Evolutionary conservation across 2,329 filamentous ascomycete genomes (phyloP), one percentile per base, ranked within the genome.

Genomic region (Pseudogymnoascus sp.): DNA sequence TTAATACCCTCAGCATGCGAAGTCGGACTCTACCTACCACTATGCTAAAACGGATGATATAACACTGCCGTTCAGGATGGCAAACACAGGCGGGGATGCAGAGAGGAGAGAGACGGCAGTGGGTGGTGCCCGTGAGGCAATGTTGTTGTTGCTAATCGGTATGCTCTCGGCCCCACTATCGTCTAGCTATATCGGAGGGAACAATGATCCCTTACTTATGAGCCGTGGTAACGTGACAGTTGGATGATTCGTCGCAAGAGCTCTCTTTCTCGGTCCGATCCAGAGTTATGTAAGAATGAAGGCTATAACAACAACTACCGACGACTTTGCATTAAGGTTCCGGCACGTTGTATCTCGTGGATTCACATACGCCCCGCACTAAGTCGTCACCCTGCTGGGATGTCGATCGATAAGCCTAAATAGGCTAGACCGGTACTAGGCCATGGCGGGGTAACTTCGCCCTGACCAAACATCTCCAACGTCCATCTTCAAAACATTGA

Each of bases 381-480:
- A 48, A 48, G 41, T 48, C 41, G 23, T 48, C 41, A 48, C 41
- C 41, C 9, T 48, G 41, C 23, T 52, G 41, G 41, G 41, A 30
- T 52, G 41, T 52, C 41, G 41, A 52, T 18, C 41, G 41, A 52
- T 52, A 52, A 52, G 41, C 23, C 41, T n/a, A 52, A 41, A 52
- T 52, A 52, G 41, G 41, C 41, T 52, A 52, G 23, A 6, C 13
- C 23, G 9, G 41, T 18, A 15, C 23, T 52, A 52, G 41, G 23
- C 23, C 3, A n/a, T 30, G 26, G 41, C 41, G 41, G 41, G 41
- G 41, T 52, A 52, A n/a, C 41, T 52, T 28, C 23, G 41, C 23
- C 41, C 41, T 48, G 41, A 15, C 41, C 39, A 15, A 7, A 8
- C 41, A 48, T 26, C 41, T 48, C 18, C 41, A 18, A 52, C 41